Conservation (phyloP, 805 yeast genomes). For the Candida caryicola region DNA sequence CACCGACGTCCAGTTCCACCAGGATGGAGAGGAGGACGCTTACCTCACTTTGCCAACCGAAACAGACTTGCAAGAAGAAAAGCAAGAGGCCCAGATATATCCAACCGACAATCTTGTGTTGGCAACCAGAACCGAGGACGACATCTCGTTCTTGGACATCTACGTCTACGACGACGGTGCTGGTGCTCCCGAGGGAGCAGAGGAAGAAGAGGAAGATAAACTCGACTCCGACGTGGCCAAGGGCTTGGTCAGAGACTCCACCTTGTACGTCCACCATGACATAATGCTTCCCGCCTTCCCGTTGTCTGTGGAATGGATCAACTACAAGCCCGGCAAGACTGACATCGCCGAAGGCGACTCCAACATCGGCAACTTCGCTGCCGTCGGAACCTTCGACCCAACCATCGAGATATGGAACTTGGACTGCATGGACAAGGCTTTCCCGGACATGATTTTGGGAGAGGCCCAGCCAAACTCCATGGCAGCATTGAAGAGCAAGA, state of each 20-base stretch:
- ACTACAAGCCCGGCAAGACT: conserved; percentile 58
- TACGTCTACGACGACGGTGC: conserved; percentile 94
- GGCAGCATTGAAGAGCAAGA: conserved; percentile 39
- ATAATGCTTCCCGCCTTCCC: conserved; percentile 97
- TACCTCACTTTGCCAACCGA: conserved; percentile 62
- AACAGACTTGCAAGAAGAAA: conserved; percentile 69
- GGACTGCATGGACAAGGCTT: conserved; percentile 88
- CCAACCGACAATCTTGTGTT: conserved; percentile 88
- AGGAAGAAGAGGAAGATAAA: conserved; percentile 66
- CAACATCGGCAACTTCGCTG: conserved; percentile 85
- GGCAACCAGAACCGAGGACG: conserved; percentile 95
- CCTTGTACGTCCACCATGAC: conserved; percentile 92
- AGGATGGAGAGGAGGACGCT: conserved; percentile 52
- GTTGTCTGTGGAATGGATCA: conserved; percentile 92
- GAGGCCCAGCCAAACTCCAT: conserved; percentile 53
- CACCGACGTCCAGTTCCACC: conserved; percentile 53
- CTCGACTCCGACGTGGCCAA: conserved; percentile 70
- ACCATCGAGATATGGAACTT: conserved; percentile 96
- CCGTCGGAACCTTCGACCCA: conserved; percentile 96
- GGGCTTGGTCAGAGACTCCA: conserved; percentile 69
- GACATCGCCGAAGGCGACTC: conserved; percentile 31
- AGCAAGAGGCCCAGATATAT: conserved; percentile 77
- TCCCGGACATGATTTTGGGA: conserved; percentile 91
- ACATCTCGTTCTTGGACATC: conserved; percentile 85
- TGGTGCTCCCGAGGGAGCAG: conserved; percentile 67